These are phyloP conservation scores for Botrytis elliptica DNA, from an alignment of 2,329 filamentous ascomycete genomes.

Conservation along the genomic window DNA sequence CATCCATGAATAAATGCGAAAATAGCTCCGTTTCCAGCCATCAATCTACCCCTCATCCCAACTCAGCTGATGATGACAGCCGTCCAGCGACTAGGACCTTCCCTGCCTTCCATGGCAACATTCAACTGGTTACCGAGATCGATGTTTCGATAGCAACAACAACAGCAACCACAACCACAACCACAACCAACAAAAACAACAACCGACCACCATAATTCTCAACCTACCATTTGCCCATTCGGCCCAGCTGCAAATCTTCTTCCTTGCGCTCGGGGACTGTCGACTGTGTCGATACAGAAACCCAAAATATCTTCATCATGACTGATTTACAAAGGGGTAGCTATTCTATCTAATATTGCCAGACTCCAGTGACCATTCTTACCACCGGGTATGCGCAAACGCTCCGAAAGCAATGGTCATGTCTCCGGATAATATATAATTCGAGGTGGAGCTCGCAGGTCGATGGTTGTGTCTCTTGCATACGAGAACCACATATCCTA, in stretches of 20 bases:
- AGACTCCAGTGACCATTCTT: neutral
- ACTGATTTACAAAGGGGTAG: neutral
- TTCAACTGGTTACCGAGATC: neutral
- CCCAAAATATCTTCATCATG: neutral
- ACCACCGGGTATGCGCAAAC: neutral
- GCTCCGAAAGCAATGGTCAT: neutral
- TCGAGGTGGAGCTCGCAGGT: neutral
- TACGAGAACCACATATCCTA: conserved; percentile 10
- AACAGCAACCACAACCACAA: neutral
- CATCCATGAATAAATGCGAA: neutral
- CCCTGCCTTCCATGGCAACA: neutral
- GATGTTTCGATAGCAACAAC: neutral
- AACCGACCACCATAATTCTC: neutral
- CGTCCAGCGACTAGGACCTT: neutral
- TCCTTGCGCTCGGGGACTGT: neutral
- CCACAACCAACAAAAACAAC: neutral
- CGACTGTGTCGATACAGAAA: neutral
- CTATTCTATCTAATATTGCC: too few relatives aligned
- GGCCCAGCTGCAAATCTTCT: neutral
- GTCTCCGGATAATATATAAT: neutral
- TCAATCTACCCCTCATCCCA: conserved; percentile 3
- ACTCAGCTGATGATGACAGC: conserved; percentile 14
- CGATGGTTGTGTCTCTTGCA: neutral
- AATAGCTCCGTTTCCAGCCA: neutral
- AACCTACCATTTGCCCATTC: neutral